phyloP scores from a whole-genome alignment of 306 rosid genomes.

The Castanea mollissima region DNA sequence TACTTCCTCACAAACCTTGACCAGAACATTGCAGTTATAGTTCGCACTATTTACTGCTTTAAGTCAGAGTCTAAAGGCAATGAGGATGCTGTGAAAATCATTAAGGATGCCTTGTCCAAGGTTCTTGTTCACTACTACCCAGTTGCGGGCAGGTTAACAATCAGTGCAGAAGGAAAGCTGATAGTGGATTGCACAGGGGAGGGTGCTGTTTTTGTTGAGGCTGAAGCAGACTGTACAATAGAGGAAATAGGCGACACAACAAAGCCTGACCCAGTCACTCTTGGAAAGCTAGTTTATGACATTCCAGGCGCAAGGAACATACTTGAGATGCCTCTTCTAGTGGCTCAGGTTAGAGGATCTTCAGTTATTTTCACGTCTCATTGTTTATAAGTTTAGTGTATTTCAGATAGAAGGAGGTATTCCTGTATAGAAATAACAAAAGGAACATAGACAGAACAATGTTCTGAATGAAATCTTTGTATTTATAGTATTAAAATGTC shows the following conservation, averaged over 20 bases:
- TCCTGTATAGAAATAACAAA: background rate
- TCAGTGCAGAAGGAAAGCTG: constrained; percentile 72
- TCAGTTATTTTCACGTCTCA: background rate
- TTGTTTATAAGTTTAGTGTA: background rate
- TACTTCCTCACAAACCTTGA: constrained; percentile 79
- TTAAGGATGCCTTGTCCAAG: constrained; percentile 53
- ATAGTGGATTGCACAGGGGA: constrained; percentile 72
- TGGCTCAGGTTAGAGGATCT: constrained; percentile 60
- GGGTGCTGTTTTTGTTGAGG: constrained; percentile 85
- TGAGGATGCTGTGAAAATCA: constrained; percentile 47
- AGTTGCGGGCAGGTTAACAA: constrained; percentile 49
- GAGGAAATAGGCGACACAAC: constrained; percentile 47
- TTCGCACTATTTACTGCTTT: constrained; percentile 60
- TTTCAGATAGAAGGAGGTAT: background rate
- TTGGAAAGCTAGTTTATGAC: constrained; percentile 65
- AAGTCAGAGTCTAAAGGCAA: constrained; percentile 55
- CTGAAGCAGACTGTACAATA: constrained; percentile 61
- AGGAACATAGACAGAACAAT: no score
- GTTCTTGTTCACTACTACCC: constrained; percentile 75
- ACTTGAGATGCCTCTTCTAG: constrained; percentile 76
- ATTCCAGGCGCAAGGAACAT: constrained; percentile 66
- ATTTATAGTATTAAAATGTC: no score
- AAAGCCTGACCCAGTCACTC: constrained; percentile 57
- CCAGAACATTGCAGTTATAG: constrained; percentile 62
- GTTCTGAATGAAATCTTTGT: no score